phyloP scores from a whole-genome alignment of 2,329 filamentous ascomycete genomes.

The Cytospora mali region DNA sequence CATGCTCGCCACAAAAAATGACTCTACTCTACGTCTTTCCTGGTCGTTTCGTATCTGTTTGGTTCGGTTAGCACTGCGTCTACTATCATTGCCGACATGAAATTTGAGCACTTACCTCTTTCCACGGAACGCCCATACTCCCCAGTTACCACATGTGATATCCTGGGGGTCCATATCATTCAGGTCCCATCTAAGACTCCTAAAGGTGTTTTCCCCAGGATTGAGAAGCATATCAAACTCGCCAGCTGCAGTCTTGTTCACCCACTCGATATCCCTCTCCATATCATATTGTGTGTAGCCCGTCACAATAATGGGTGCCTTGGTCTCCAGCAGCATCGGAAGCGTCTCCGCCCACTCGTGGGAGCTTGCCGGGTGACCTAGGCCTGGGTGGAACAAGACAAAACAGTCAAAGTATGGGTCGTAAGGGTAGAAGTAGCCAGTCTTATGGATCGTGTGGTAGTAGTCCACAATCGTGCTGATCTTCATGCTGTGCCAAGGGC shows the following conservation, averaged over 20 bases:
- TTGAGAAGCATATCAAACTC: conserved; percentile 92
- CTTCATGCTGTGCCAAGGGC: conserved; percentile 86
- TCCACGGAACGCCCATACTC: conserved; percentile 93
- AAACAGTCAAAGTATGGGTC: conserved; percentile 99
- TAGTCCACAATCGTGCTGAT: conserved; percentile 98
- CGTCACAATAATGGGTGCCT: conserved; percentile 90
- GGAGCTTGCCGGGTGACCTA: conserved; percentile 89
- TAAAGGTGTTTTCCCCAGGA: conserved; percentile 91
- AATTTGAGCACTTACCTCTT: conserved; percentile 70
- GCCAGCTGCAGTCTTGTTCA: conserved; percentile 79
- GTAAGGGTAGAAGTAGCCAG: conserved; percentile 88
- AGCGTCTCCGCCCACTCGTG: conserved; percentile 94
- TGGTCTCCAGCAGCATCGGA: conserved; percentile 88
- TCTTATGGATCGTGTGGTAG: conserved; percentile 93
- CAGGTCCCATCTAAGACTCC: conserved; percentile 93
- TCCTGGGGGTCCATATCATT: conserved; percentile 96
- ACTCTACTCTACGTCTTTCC: conserved; percentile 43
- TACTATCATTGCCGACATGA: neutral
- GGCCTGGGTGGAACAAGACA: conserved; percentile 92
- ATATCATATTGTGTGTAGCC: conserved; percentile 97
- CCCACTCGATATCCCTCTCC: conserved; percentile 89
- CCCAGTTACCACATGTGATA: conserved; percentile 95
- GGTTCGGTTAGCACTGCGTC: conserved; percentile 38
- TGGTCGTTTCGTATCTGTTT: conserved; percentile 64
- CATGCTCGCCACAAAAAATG: neutral